Percentiles rank a stretch among this genome's conserved stretches.
phyloP scores from a whole-genome alignment of 495 filamentous ascomycete species.

The Beverwykella pulmonaria region DNA sequence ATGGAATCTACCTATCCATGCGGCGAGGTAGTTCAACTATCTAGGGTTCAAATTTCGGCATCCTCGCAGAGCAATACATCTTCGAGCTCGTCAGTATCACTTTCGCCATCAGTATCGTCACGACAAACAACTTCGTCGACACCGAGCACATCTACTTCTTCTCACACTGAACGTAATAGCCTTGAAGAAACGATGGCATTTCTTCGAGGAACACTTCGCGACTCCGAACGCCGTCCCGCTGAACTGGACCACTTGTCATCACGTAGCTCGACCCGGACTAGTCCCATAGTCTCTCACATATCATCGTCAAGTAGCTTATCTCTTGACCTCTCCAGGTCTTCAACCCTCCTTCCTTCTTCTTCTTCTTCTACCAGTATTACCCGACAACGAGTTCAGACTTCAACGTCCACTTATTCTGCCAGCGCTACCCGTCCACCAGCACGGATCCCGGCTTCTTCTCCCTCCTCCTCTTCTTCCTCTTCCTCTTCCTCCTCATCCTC shows the following conservation, averaged over 20 bases:
- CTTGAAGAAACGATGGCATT: background rate
- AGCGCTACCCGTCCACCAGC: background rate
- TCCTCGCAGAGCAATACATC: background rate
- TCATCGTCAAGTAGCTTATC: background rate
- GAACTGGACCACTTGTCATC: background rate
- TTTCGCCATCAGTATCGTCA: background rate
- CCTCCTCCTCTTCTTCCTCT: no score
- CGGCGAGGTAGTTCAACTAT: background rate
- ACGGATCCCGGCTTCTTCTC: no score
- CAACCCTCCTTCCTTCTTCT: background rate
- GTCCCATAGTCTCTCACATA: background rate
- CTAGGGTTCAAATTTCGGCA: background rate
- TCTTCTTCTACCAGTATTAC: background rate
- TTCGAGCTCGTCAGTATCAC: background rate
- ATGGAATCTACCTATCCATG: background rate
- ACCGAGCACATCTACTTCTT: background rate
- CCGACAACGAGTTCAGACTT: background rate
- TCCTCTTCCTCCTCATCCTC: no score
- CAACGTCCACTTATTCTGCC: background rate
- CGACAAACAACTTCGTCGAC: background rate
- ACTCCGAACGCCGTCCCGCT: background rate
- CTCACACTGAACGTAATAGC: background rate
- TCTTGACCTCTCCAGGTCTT: background rate
- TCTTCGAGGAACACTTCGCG: background rate
- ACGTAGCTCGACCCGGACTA: background rate